Conservation (phyloP, 2,329 filamentous ascomycete genomes). For the Biscogniauxia sp. region DNA sequence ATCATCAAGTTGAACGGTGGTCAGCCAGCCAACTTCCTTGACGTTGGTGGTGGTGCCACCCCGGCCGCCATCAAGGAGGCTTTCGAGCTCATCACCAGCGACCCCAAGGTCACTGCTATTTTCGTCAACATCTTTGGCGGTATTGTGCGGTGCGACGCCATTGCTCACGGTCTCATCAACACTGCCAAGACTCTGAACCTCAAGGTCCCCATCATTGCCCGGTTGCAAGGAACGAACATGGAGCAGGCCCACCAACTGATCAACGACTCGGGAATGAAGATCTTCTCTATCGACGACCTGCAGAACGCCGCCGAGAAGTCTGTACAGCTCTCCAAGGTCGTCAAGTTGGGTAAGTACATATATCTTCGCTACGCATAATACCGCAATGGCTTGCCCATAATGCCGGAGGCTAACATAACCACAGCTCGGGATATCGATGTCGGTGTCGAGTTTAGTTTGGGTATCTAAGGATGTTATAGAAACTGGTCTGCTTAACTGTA, state of each 20-base stretch:
- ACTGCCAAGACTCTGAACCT: slow-evolving; percentile 94
- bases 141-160: slow-evolving; percentile 96
- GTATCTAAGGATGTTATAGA: slow-evolving; percentile 65
- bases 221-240: slow-evolving; percentile 98
- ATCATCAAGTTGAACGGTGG: slow-evolving; percentile 99
- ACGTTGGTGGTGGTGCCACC: slow-evolving; percentile 96
- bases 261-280: slow-evolving; percentile 97
- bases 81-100: slow-evolving; percentile 97
- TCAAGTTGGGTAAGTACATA: slow-evolving; percentile 83
- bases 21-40: slow-evolving; percentile 94
- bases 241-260: slow-evolving; percentile 89
- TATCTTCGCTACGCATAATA: slow-evolving; percentile 8
- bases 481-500: slow-evolving; percentile 28
- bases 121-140: slow-evolving; percentile 99
- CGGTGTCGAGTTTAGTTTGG: slow-evolving; percentile 90
- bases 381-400: slow-evolving; percentile 2
- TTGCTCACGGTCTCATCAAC: slow-evolving; percentile 92
- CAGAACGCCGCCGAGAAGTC: slow-evolving; percentile 97
- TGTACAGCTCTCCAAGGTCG: slow-evolving; percentile 97
- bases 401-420: slow-evolving; percentile 20
- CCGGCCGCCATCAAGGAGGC: slow-evolving; percentile 95
- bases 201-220: slow-evolving; percentile 92
- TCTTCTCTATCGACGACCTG: slow-evolving; percentile 98
- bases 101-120: slow-evolving; percentile 96
- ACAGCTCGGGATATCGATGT: slow-evolving; percentile 92